These are phyloP conservation scores for Papiliotrema nemorosa DNA, from an alignment of 1,284 basidiomycete species.

Conservation along the genomic window DNA sequence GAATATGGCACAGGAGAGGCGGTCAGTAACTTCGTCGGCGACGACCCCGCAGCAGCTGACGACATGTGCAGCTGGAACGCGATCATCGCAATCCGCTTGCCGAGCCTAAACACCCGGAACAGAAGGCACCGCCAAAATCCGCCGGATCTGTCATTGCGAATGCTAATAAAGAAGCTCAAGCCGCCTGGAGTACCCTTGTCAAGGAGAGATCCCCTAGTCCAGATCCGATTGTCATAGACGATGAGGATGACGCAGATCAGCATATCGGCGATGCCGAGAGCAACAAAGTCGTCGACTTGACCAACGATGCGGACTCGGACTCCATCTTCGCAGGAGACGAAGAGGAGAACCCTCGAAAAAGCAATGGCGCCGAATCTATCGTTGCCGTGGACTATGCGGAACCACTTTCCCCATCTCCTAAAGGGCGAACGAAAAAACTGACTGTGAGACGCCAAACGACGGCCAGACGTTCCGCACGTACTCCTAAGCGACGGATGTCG, in stretches of 20 bases:
- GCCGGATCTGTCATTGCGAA: constrained; percentile 29
- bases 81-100: constrained; percentile 36
- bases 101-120: constrained; percentile 9
- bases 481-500: neutral
- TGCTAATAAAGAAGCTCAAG: constrained; percentile 17
- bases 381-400: too few relatives aligned
- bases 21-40: constrained; percentile 15
- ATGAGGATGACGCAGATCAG: neutral
- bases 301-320: neutral
- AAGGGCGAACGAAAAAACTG: neutral
- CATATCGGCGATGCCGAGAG: neutral
- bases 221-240: neutral
- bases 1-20: constrained; percentile 63
- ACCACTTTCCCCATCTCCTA: neutral
- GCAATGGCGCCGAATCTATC: too few relatives aligned
- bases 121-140: constrained; percentile 10
- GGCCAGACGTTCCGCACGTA: neutral
- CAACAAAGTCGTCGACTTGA: neutral
- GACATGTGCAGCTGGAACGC: constrained; percentile 27
- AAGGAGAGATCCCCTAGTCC: constrained; percentile 3
- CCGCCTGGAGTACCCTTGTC: constrained; percentile 1
- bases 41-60: neutral
- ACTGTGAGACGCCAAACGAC: too few relatives aligned
- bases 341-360: too few relatives aligned
- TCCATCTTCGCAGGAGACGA: neutral